Evolutionary conservation across 495 filamentous ascomycete genomes (phyloP), one percentile per base, ranked within the genome.

Genomic region (Hypoxylon crocopeplum): DNA sequence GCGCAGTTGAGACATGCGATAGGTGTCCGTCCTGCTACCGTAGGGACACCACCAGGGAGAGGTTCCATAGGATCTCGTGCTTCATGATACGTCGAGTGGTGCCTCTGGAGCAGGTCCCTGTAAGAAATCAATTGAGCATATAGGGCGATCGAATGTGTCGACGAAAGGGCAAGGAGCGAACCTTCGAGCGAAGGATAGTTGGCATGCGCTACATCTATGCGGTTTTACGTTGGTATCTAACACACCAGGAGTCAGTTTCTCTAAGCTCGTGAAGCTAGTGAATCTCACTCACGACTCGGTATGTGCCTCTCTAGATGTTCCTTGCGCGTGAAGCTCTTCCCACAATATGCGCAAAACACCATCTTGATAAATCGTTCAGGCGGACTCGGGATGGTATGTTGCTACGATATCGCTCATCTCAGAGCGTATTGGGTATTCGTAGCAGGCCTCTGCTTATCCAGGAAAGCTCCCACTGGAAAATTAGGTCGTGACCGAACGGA

Each of bases 221-320:
- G 85, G 85, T 64, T 87, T 88, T 25, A 86, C 80, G 61, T 86
- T 82, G 44, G 85, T 88, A 66, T 88, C 85, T 87, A 68, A 47
- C 19, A 19, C 4, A 7, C 13, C 12, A 2, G 24, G 27, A 16
- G 62, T 77, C 39, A 77, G 69, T 46, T 42, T 44, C 42, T 32
- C 36, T 46, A 29, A 33, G 7, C 25, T 15, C n/a, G 8, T 22
- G 17, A 13, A 17, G 29, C 21, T 19, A 11, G 47, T 11, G 29
- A 61, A 22, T 1, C 25, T 32, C 17, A 72, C 84, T 75, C 70
- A 88, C 85, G 85, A 22, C 67, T 82, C 7, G 84, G 78, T 24
- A 87, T 75, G 54, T 88, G 85, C 48, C 85, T 75, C 59, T 87
- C 84, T 17, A 86, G 72, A 69, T 88, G 85, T 59, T 88, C 85